Percentiles rank a stretch among this genome's conserved stretches.
phyloP scores from a whole-genome alignment of 2,329 filamentous ascomycete species.

The Colletotrichum higginsianum region DNA sequence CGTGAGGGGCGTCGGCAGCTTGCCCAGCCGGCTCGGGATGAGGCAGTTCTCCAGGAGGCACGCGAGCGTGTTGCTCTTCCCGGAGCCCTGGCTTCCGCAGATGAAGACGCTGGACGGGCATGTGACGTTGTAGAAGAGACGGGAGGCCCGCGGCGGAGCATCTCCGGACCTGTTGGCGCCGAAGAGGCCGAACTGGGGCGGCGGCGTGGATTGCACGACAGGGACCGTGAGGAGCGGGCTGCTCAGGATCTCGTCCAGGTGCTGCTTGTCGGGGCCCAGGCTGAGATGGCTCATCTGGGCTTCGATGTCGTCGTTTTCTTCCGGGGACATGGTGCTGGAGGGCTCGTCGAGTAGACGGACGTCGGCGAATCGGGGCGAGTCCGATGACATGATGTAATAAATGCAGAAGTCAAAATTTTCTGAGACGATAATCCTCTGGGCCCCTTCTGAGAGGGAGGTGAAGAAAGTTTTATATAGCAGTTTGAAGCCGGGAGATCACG shows the following conservation, averaged over 20 bases:
- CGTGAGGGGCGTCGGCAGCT: conserved; percentile 66
- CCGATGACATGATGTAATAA: too few species aligned
- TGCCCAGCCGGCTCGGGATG: conserved; percentile 59
- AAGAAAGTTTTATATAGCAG: too few species aligned
- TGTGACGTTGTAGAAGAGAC: conserved; percentile 63
- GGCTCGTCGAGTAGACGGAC: too few species aligned
- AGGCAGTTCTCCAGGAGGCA: conserved; percentile 72
- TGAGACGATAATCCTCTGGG: too few species aligned
- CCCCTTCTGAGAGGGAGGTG: too few species aligned
- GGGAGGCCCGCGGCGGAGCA: not conserved
- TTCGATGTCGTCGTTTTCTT: too few species aligned
- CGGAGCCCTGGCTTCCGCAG: conserved; percentile 75
- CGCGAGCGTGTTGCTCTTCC: conserved; percentile 74
- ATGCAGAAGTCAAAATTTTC: too few species aligned
- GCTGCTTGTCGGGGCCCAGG: not conserved
- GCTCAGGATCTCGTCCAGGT: conserved; percentile 21
- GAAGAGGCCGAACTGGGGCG: conserved; percentile 43
- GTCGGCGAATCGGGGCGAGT: too few species aligned
- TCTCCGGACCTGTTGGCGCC: conserved; percentile 43
- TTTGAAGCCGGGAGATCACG: too few species aligned
- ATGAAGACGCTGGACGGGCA: conserved; percentile 73
- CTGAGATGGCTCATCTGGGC: conserved; percentile 15
- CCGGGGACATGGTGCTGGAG: too few species aligned
- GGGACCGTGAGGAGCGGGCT: conserved; percentile 36
- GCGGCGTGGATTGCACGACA: not conserved